Evolutionary conservation across 2,329 filamentous ascomycete genomes (phyloP).

Genomic region (Aspergillus piperis): DNA sequence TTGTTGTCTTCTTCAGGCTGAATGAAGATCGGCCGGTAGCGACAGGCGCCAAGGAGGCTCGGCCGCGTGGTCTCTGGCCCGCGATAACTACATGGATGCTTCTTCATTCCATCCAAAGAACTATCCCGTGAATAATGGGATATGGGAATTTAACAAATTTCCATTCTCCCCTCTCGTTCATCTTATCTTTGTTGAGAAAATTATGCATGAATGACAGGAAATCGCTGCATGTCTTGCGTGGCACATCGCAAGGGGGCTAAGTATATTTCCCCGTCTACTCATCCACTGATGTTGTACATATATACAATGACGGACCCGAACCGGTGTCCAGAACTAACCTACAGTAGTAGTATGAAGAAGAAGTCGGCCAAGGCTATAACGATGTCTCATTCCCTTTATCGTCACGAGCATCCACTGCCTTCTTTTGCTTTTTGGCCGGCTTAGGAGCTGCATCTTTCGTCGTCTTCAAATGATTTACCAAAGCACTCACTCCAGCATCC

Average conservation of each 20-base stretch:
- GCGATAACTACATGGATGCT: background rate
- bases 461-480: conserved; percentile 13
- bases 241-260: background rate
- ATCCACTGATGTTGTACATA: background rate
- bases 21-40: conserved; percentile 34
- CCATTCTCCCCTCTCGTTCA: background rate
- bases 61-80: conserved; percentile 24
- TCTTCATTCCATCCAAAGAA: no score
- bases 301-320: background rate
- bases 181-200: background rate
- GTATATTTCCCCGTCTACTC: background rate
- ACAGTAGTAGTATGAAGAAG: background rate
- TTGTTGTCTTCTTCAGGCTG: conserved; percentile 12
- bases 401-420: background rate
- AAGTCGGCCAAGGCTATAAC: background rate
- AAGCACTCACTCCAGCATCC: conserved; percentile 15
- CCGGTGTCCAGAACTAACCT: background rate
- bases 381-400: background rate
- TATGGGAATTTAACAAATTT: background rate
- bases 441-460: background rate
- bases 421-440: background rate
- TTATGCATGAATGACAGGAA: background rate
- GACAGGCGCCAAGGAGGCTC: conserved; percentile 29
- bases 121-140: no score
- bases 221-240: background rate